These are phyloP conservation scores for Fusarium kyushuense DNA, from an alignment of 2,329 filamentous ascomycete species.

Conservation along the genomic window DNA sequence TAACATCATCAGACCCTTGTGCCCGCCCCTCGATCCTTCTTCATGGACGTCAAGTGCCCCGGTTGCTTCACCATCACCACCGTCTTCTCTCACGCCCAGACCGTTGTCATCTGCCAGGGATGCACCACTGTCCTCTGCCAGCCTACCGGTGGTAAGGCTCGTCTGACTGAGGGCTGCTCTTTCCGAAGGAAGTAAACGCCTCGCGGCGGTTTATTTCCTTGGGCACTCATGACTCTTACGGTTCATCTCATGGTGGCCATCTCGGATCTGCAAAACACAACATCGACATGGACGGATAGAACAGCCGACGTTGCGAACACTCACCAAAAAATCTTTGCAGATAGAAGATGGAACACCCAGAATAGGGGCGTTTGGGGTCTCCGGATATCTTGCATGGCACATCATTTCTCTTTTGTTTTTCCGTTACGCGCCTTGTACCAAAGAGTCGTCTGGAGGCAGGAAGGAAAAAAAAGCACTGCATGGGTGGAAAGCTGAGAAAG, in stretches of 20 bases:
- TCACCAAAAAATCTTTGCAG: constrained; percentile 64
- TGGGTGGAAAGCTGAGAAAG: constrained; percentile 69
- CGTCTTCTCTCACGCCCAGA: constrained; percentile 99
- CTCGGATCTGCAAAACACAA: constrained; percentile 69
- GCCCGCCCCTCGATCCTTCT: constrained; percentile 97
- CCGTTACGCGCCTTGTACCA: constrained; percentile 60
- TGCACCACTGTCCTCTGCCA: constrained; percentile 99
- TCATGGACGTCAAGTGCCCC: constrained; percentile 99
- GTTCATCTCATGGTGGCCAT: constrained; percentile 66
- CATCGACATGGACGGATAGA: constrained; percentile 64
- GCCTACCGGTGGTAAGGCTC: constrained; percentile 98
- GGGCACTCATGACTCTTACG: constrained; percentile 63
- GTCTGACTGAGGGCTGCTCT: constrained; percentile 99
- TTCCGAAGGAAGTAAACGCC: constrained; percentile 98
- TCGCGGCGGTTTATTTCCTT: constrained; percentile 60
- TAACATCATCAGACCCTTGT: constrained; percentile 79
- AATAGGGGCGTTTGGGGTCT: constrained; percentile 78
- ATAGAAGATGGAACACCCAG: constrained; percentile 78
- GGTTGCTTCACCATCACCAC: constrained; percentile 99
- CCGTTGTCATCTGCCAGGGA: constrained; percentile 99
- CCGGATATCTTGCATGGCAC: constrained; percentile 85
- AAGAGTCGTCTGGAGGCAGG: constrained; percentile 58
- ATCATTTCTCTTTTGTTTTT: constrained; percentile 63
- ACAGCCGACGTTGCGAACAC: constrained; percentile 61
- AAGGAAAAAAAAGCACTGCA: constrained; percentile 62